phyloP scores from a whole-genome alignment of 768 basidiomycete species.

The Tulasnella sp. region DNA sequence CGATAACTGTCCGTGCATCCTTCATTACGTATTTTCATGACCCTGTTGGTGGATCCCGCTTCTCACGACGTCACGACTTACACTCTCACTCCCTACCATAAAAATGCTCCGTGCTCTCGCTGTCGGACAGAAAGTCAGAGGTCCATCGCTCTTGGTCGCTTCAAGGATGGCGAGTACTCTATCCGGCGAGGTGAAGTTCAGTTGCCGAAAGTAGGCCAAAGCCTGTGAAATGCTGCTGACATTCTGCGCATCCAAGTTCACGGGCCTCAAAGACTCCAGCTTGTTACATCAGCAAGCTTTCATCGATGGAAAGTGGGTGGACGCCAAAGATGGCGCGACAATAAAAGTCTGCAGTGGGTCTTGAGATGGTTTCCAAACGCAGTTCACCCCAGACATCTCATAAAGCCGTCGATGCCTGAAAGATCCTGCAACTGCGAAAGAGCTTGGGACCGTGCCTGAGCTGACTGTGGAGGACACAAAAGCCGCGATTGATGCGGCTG shows the following conservation, averaged over 20 bases:
- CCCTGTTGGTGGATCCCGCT: too few species aligned
- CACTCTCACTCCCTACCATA: too few species aligned
- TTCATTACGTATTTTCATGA: too few species aligned
- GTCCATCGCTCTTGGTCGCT: too few species aligned
- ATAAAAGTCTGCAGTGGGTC: conserved; percentile 67
- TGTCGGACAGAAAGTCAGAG: too few species aligned
- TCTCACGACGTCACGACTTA: too few species aligned
- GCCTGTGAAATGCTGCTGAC: not conserved
- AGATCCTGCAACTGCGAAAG: conserved; percentile 85
- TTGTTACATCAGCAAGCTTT: conserved; percentile 65
- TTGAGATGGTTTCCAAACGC: not conserved
- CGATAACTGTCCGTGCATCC: too few species aligned
- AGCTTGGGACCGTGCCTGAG: conserved; percentile 78
- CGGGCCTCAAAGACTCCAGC: conserved; percentile 55
- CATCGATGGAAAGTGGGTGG: conserved; percentile 80
- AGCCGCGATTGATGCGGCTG: conserved; percentile 73
- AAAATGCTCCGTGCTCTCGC: too few species aligned
- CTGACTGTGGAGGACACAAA: conserved; percentile 78
- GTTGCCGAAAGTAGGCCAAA: not conserved
- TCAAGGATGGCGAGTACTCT: not conserved
- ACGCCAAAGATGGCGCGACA: conserved; percentile 59
- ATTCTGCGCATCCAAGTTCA: not conserved
- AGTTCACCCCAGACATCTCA: not conserved
- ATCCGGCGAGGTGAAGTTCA: not conserved
- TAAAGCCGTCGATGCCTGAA: conserved; percentile 4